Conservation (phyloP, 495 filamentous ascomycete genomes). For the Thermothielavioides terrestris region DNA sequence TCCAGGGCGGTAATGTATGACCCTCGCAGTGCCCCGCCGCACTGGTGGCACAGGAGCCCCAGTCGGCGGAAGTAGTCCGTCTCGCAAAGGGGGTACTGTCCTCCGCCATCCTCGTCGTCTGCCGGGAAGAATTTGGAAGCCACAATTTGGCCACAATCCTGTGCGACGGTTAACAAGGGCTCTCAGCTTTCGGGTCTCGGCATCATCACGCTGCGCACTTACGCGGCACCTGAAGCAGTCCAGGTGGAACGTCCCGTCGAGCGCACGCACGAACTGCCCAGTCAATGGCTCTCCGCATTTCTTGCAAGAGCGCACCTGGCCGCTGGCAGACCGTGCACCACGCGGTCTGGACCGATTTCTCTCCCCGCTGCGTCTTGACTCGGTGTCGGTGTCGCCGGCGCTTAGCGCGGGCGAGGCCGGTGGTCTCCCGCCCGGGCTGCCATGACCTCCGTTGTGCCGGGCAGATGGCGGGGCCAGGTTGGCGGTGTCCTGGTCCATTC, state of each 20-base stretch:
- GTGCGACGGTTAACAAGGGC: conserved; percentile 12
- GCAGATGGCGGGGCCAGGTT: conserved; percentile 30
- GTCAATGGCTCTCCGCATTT: conserved; percentile 81
- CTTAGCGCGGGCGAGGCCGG: conserved; percentile 36
- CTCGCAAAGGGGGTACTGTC: conserved; percentile 94
- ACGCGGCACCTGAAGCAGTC: conserved; percentile 98
- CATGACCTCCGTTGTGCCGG: conserved; percentile 29
- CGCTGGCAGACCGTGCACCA: conserved; percentile 41
- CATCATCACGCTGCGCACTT: conserved; percentile 29
- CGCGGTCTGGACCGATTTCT: conserved; percentile 39
- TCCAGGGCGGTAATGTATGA: conserved; percentile 98
- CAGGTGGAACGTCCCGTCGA: conserved; percentile 88
- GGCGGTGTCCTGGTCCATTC: conserved; percentile 29
- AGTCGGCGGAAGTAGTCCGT: conserved; percentile 95
- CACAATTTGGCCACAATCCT: conserved; percentile 96
- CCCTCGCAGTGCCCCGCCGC: conserved; percentile 85
- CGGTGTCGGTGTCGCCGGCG: conserved; percentile 26
- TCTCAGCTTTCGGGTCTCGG: too few relatives aligned
- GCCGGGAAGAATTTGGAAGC: conserved; percentile 98
- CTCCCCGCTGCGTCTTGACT: conserved; percentile 39
- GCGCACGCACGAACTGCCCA: conserved; percentile 89
- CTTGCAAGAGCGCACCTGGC: conserved; percentile 61
- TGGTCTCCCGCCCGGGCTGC: conserved; percentile 22
- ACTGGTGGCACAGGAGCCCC: conserved; percentile 82
- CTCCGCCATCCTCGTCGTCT: conserved; percentile 73